phyloP scores from a whole-genome alignment of 345 rosid genomes.

The Salix brachista region DNA sequence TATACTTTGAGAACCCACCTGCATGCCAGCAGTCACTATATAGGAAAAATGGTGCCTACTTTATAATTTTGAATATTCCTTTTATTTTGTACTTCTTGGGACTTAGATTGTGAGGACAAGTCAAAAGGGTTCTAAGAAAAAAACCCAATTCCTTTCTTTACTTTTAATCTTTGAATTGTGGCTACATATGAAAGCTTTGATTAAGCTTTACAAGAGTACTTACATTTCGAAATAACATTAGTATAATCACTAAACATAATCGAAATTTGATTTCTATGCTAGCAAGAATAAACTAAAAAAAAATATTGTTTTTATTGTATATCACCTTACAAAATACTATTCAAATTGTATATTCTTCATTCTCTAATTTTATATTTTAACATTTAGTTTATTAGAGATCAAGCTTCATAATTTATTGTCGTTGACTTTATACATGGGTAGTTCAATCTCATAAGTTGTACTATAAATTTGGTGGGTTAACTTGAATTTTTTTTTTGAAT shows the following conservation, averaged over 20 bases:
- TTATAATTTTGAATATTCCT: constrained; percentile 43
- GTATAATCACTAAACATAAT: neutral
- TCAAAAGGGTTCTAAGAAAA: constrained; percentile 33
- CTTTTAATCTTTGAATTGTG: neutral
- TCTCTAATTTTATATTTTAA: too few relatives aligned
- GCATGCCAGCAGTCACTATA: constrained; percentile 12
- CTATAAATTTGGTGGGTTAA: too few relatives aligned
- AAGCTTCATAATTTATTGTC: too few relatives aligned
- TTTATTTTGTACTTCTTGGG: constrained; percentile 6
- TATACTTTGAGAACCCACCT: constrained; percentile 5
- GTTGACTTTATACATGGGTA: too few relatives aligned
- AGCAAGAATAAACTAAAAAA: too few relatives aligned
- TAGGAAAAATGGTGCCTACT: constrained; percentile 30
- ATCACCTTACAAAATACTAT: too few relatives aligned
- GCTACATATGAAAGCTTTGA: neutral
- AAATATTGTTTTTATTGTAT: too few relatives aligned
- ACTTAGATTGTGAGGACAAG: constrained; percentile 6
- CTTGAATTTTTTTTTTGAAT: too few relatives aligned
- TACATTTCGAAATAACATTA: neutral
- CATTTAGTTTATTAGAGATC: too few relatives aligned
- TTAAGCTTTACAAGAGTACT: neutral
- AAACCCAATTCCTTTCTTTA: neutral
- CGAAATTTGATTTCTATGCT: neutral
- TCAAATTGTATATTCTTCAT: too few relatives aligned
- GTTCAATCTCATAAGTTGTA: too few relatives aligned